Evolutionary conservation across 1,284 basidiomycete genomes (phyloP).

Genomic region (Cerrena zonata): DNA sequence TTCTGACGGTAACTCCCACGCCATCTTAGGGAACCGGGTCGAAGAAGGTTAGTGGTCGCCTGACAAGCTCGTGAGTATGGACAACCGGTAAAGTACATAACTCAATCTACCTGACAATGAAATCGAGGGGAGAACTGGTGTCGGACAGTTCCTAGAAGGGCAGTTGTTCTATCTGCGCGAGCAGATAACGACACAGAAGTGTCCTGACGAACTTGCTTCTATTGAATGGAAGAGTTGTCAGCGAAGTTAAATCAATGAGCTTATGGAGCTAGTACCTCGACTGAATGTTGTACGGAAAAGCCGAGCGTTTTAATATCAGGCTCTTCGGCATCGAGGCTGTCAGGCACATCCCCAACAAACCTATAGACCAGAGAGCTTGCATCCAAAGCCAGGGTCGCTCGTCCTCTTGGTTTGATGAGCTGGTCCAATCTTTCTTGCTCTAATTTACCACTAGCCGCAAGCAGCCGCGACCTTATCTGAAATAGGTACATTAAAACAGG

Average conservation of each 20-base stretch:
- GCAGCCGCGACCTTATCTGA: constrained; percentile 16
- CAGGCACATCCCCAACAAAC: neutral
- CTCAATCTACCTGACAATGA: constrained; percentile 33
- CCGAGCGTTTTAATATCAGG: constrained; percentile 9
- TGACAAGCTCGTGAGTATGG: too few relatives aligned
- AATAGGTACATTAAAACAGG: constrained; percentile 3
- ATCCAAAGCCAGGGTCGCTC: constrained; percentile 37
- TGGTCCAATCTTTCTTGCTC: constrained; percentile 20
- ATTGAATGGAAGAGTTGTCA: too few relatives aligned
- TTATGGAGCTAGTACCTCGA: too few relatives aligned
- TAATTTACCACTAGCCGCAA: constrained; percentile 35
- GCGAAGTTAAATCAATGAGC: too few relatives aligned
- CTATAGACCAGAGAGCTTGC: constrained; percentile 41
- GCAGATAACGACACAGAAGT: constrained; percentile 17
- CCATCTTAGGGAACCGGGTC: constrained; percentile 18
- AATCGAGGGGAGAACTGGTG: constrained; percentile 46
- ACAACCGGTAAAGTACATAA: too few relatives aligned
- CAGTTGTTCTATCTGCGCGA: constrained; percentile 19
- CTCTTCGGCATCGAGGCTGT: neutral
- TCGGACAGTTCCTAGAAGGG: constrained; percentile 41
- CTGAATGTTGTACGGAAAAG: neutral
- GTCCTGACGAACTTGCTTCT: neutral
- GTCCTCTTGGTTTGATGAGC: constrained; percentile 21
- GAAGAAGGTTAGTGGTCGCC: constrained; percentile 27
- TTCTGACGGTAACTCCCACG: constrained; percentile 23